phyloP scores from a whole-genome alignment of 441 rosid species.

The Geranium incanum region DNA sequence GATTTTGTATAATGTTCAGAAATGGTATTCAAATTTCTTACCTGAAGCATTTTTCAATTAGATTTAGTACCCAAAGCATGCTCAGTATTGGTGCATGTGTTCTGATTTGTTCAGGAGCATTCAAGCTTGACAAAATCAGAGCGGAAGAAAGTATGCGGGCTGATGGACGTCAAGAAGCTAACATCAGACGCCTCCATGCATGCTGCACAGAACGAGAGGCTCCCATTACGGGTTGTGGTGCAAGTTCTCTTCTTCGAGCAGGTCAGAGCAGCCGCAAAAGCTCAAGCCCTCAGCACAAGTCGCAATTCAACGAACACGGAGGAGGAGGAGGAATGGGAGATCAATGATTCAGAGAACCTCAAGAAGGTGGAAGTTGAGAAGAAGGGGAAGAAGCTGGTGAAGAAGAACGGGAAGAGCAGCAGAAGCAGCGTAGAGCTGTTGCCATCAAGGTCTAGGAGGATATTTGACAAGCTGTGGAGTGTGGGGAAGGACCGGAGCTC shows the following conservation, averaged over 20 bases:
- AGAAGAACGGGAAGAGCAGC: slow-evolving; percentile 61
- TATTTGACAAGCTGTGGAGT: slow-evolving; percentile 70
- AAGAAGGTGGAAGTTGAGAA: slow-evolving; percentile 34
- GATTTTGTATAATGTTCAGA: no score
- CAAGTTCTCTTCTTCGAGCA: slow-evolving; percentile 94
- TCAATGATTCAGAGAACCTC: slow-evolving; percentile 23
- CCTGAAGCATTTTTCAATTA: no score
- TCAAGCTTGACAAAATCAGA: slow-evolving; percentile 58
- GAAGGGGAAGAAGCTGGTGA: slow-evolving; percentile 41
- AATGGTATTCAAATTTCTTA: no score
- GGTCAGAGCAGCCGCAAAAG: slow-evolving; percentile 53
- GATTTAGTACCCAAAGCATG: no score
- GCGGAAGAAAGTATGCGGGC: slow-evolving; percentile 61
- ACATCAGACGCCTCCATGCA: slow-evolving; percentile 66
- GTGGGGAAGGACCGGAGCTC: slow-evolving; percentile 71
- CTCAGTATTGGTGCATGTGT: not conserved
- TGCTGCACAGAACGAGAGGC: slow-evolving; percentile 84
- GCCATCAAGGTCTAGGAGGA: slow-evolving; percentile 88
- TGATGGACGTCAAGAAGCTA: slow-evolving; percentile 87
- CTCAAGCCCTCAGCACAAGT: slow-evolving; percentile 32
- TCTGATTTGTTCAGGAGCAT: slow-evolving; percentile 52
- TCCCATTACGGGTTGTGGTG: slow-evolving; percentile 76
- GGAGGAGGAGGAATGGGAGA: slow-evolving; percentile 50
- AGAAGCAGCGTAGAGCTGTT: slow-evolving; percentile 56
- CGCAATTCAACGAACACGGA: slow-evolving; percentile 35